Conservation (phyloP, 2,329 filamentous ascomycete species). For the Bipolaris oryzae region DNA sequence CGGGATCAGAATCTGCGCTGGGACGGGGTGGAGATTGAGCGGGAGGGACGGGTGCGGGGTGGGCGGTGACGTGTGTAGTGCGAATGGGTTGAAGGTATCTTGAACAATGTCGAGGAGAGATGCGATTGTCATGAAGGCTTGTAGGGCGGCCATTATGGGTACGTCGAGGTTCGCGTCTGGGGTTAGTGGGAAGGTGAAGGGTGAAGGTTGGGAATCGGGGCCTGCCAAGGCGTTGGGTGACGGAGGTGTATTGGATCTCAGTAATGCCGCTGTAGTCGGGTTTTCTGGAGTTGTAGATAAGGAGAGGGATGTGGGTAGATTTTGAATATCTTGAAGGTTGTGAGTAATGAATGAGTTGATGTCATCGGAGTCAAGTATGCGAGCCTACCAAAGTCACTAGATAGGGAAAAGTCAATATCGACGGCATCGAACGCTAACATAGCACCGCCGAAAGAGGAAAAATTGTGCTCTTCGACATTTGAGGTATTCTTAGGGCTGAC, state of each 20-base stretch:
- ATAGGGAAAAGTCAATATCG: neutral
- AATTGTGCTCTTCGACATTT: neutral
- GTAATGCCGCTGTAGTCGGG: neutral
- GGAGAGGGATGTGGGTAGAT: neutral
- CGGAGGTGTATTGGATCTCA: neutral
- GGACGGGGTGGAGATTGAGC: neutral
- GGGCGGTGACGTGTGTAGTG: neutral
- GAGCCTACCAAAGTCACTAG: neutral
- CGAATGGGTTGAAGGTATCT: neutral
- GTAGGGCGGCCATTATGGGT: neutral
- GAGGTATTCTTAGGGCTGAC: neutral
- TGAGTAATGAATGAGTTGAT: neutral
- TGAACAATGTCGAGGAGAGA: neutral
- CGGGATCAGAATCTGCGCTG: neutral
- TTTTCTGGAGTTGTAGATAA: neutral
- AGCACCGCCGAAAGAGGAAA: neutral
- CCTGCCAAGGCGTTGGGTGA: neutral
- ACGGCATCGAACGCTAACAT: neutral
- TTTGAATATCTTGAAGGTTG: neutral
- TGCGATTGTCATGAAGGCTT: neutral
- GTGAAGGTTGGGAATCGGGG: neutral
- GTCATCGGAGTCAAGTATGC: neutral
- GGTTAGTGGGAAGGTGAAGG: constrained; percentile 2
- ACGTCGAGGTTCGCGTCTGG: neutral
- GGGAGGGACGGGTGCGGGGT: neutral